Conservation (phyloP, 108 stramenopile genomes). For the Aurantiochytrium sp. region DNA sequence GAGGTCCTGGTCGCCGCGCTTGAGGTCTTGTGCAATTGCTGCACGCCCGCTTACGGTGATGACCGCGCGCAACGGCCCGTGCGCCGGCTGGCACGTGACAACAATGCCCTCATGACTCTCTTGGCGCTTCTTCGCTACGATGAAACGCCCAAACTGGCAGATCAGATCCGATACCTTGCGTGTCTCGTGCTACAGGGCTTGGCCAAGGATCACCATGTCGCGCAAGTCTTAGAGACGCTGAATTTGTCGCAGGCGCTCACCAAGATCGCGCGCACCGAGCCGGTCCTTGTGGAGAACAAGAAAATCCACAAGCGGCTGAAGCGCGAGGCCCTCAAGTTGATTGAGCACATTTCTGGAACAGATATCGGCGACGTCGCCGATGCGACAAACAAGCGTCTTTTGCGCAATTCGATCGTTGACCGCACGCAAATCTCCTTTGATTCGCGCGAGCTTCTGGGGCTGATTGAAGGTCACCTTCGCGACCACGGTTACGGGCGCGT, state of each 20-base stretch:
- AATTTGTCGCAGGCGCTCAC: background rate
- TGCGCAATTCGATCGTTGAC: conserved; percentile 8
- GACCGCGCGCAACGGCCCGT: conserved; percentile 15
- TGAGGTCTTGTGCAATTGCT: conserved; percentile 11
- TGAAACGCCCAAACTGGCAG: background rate
- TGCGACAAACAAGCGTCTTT: background rate
- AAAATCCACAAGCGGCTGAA: background rate
- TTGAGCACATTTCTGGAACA: background rate
- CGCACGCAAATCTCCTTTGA: background rate
- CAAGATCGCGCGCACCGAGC: background rate
- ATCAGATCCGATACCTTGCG: background rate
- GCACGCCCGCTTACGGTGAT: background rate
- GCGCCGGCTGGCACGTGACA: background rate
- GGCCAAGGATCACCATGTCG: conserved; percentile 7
- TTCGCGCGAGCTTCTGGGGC: background rate
- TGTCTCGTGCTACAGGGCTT: background rate
- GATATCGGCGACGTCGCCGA: conserved; percentile 9
- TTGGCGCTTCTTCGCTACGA: background rate
- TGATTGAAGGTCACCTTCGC: background rate
- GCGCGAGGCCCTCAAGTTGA: background rate
- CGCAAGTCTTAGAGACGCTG: background rate
- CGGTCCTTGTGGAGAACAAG: background rate
- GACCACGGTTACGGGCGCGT: background rate
- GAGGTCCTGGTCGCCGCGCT: background rate
- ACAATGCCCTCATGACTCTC: background rate